These are phyloP conservation scores for Phytophthora capsici DNA, from an alignment of 352 stramenopile species.

Conservation along the genomic window DNA sequence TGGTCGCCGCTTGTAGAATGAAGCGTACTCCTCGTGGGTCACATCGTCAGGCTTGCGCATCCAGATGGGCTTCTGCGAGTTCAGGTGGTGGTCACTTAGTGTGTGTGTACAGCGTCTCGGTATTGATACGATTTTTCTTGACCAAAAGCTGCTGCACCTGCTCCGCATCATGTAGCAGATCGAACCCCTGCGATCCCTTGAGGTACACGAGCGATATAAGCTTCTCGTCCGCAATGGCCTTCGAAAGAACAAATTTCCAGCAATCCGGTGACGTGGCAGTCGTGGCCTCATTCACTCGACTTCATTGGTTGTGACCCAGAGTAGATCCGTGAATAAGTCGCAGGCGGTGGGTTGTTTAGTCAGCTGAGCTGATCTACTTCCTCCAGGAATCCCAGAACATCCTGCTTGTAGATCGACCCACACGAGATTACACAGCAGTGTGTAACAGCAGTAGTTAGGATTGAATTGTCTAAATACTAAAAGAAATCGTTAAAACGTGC, in stretches of 20 bases:
- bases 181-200: constrained; percentile 75
- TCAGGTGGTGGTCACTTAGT: constrained; percentile 99
- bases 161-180: constrained; percentile 74
- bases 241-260: constrained; percentile 72
- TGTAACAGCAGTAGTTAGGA: background rate
- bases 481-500: constrained; percentile 20
- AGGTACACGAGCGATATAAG: constrained; percentile 60
- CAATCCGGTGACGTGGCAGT: constrained; percentile 74
- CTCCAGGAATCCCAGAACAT: constrained; percentile 75
- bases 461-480: background rate
- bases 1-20: constrained; percentile 99
- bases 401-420: constrained; percentile 77
- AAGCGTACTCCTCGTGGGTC: constrained; percentile 98
- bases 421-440: constrained; percentile 81
- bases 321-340: constrained; percentile 69
- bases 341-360: constrained; percentile 40
- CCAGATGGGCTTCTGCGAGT: constrained; percentile 99
- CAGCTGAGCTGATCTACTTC: constrained; percentile 68
- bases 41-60: constrained; percentile 99
- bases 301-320: constrained; percentile 82
- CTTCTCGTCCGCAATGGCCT: constrained; percentile 70
- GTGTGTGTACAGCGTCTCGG: constrained; percentile 93
- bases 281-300: constrained; percentile 71
- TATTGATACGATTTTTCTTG: constrained; percentile 87
- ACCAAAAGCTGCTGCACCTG: constrained; percentile 49